A percentile compares a stretch with the other conserved stretches of the same genome.
These are phyloP conservation scores for Hygrocybe punicea DNA, from an alignment of 768 basidiomycete genomes.

Conservation along the genomic window DNA sequence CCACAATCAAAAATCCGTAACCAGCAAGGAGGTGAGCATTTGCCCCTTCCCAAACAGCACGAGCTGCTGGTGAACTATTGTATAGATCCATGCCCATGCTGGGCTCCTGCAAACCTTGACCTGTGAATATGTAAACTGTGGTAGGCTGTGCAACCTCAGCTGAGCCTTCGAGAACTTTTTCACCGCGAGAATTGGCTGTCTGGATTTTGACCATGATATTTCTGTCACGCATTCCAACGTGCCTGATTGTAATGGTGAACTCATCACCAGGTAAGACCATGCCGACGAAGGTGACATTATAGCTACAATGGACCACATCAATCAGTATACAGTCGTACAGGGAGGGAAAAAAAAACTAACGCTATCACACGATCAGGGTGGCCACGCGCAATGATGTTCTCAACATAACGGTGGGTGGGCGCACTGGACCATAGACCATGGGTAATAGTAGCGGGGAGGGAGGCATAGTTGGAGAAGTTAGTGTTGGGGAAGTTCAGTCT, in stretches of 20 bases:
- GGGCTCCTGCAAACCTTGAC: constrained; percentile 95
- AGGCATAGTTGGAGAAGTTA: too few relatives aligned
- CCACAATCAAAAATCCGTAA: constrained; percentile 97
- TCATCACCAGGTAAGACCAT: constrained; percentile 94
- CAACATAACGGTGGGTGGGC: constrained; percentile 87
- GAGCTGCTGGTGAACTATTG: constrained; percentile 86
- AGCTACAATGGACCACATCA: constrained; percentile 43
- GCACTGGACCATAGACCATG: too few relatives aligned
- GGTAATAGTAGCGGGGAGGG: too few relatives aligned
- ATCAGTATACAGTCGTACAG: constrained; percentile 4
- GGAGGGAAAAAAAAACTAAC: constrained; percentile 8
- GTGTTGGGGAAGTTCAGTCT: too few relatives aligned
- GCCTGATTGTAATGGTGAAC: constrained; percentile 80
- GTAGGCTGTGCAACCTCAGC: constrained; percentile 91
- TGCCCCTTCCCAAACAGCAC: constrained; percentile 95
- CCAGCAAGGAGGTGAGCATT: constrained; percentile 90
- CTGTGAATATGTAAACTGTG: constrained; percentile 96
- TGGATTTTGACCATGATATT: constrained; percentile 91
- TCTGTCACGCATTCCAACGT: constrained; percentile 88
- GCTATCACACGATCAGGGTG: constrained; percentile 82
- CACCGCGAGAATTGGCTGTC: too few relatives aligned
- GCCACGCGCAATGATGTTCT: constrained; percentile 91
- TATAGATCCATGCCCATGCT: constrained; percentile 99
- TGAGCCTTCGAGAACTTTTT: constrained; percentile 88
- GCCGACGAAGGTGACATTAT: constrained; percentile 92